These are phyloP conservation scores for Solanum piurae DNA, from an alignment of 257 asterid species.

Conservation along the genomic window DNA sequence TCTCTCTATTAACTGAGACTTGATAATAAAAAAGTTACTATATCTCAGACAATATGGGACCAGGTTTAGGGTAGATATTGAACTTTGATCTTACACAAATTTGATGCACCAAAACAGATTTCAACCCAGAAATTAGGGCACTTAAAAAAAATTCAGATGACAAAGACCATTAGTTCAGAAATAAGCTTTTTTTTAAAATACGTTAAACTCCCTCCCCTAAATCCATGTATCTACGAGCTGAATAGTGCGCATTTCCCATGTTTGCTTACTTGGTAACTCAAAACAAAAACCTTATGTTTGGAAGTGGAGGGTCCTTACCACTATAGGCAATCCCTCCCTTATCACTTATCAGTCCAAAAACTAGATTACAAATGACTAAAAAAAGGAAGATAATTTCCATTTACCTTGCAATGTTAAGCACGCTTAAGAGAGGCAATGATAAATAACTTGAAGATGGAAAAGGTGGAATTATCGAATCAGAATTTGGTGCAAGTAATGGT, in stretches of 20 bases:
- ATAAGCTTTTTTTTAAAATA: neutral
- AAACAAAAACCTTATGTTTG: neutral
- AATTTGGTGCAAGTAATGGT: slow-evolving; percentile 61
- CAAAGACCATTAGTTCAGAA: neutral
- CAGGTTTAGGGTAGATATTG: neutral
- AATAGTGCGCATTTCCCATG: neutral
- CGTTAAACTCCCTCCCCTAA: neutral
- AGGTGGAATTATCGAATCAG: slow-evolving; percentile 46
- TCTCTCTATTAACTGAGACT: neutral
- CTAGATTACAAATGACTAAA: neutral
- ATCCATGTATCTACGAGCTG: neutral
- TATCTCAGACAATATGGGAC: neutral
- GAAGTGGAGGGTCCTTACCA: neutral
- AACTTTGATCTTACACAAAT: neutral
- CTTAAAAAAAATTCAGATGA: neutral
- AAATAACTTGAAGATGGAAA: slow-evolving; percentile 81
- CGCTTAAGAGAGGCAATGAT: slow-evolving; percentile 85
- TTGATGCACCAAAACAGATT: neutral
- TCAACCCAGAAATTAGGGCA: neutral
- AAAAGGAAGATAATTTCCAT: neutral
- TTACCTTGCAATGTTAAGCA: slow-evolving; percentile 89
- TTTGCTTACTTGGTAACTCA: neutral
- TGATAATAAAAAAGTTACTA: neutral
- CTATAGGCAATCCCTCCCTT: neutral
- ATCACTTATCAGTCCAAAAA: neutral